Conservation (phyloP, 495 filamentous ascomycete genomes). For the Venustampulla echinocandica region DNA sequence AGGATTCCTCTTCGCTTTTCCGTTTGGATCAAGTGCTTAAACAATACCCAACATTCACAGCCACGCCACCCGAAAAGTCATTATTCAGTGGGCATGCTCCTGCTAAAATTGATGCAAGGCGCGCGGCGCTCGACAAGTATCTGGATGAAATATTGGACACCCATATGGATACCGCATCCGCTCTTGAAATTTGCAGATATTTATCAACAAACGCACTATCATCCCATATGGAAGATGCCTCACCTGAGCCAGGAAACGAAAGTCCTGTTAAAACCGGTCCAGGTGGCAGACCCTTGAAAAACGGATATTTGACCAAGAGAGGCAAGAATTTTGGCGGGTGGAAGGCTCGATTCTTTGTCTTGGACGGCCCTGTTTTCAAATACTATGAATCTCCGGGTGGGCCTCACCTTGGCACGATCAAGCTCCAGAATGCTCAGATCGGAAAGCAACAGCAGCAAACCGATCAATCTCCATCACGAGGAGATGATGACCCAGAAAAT, state of each 20-base stretch:
- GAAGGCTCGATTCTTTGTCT: slow-evolving; percentile 91
- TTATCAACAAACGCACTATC: slow-evolving; percentile 79
- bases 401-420: slow-evolving; percentile 85
- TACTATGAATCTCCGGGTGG: slow-evolving; percentile 90
- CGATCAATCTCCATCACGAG: slow-evolving; percentile 49
- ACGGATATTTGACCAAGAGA: slow-evolving; percentile 88
- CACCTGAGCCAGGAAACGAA: slow-evolving; percentile 34
- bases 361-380: slow-evolving; percentile 80
- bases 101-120: slow-evolving; percentile 83
- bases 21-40: slow-evolving; percentile 74
- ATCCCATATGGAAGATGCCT: slow-evolving; percentile 57
- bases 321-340: slow-evolving; percentile 99
- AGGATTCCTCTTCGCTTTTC: slow-evolving; percentile 72
- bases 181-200: slow-evolving; percentile 79
- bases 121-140: slow-evolving; percentile 73
- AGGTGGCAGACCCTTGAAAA: slow-evolving; percentile 63
- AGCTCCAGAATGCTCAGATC: slow-evolving; percentile 83
- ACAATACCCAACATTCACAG: slow-evolving; percentile 54
- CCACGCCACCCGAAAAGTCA: slow-evolving; percentile 69
- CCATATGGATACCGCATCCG: slow-evolving; percentile 66
- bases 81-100: slow-evolving; percentile 92
- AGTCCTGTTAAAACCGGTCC: slow-evolving; percentile 38
- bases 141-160: slow-evolving; percentile 77
- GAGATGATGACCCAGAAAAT: slow-evolving; percentile 68
- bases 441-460: slow-evolving; percentile 62